A percentile compares a stretch with the other conserved stretches of the same genome.
Conservation (phyloP, 257 asterid species). For the Nicotiana knightiana region DNA sequence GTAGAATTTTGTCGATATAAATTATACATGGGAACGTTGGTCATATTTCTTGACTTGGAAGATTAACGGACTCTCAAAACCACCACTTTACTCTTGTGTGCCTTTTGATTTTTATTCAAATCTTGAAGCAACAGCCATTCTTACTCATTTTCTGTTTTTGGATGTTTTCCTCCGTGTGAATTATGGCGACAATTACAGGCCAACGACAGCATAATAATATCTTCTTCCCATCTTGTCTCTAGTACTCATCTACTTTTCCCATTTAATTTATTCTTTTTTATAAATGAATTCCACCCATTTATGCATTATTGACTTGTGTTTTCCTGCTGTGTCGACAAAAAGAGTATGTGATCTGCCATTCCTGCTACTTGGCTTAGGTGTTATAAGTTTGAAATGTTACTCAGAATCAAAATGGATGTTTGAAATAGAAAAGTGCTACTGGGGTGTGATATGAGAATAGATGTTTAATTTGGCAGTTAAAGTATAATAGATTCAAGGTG, state of each 20-base stretch:
- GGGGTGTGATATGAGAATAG: too few species aligned
- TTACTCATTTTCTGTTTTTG: neutral
- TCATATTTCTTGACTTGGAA: constrained; percentile 33
- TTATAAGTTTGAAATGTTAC: too few species aligned
- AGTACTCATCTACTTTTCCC: neutral
- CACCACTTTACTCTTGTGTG: neutral
- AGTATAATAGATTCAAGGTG: too few species aligned
- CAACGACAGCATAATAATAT: neutral
- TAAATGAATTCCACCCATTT: neutral
- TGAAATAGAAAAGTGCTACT: too few species aligned
- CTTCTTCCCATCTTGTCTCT: neutral
- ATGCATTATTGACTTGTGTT: too few species aligned
- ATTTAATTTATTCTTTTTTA: neutral
- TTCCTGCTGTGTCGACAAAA: too few species aligned
- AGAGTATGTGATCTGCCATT: too few species aligned
- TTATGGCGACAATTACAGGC: neutral
- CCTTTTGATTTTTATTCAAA: constrained; percentile 10
- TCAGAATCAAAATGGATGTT: too few species aligned
- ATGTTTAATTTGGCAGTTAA: too few species aligned
- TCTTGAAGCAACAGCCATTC: constrained; percentile 27
- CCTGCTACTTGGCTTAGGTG: too few species aligned
- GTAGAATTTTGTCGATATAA: too few species aligned
- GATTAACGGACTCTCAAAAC: neutral
- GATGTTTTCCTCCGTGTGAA: neutral
- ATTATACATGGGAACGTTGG: neutral